phyloP scores from a whole-genome alignment of 1,139 yeast genomes.

The Kazachstania sp. region DNA sequence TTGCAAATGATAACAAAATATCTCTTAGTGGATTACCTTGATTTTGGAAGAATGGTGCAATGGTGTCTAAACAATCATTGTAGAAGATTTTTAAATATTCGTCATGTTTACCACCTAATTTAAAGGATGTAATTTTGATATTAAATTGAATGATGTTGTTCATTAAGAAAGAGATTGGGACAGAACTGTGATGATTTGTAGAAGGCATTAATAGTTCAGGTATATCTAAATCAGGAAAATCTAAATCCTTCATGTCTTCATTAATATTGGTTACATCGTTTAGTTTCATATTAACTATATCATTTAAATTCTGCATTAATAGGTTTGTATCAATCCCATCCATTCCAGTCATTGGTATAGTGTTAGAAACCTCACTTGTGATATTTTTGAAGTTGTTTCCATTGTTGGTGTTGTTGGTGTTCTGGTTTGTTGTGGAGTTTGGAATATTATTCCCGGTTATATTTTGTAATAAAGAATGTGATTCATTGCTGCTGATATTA shows the following conservation, averaged over 20 bases:
- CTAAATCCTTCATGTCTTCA: conserved; percentile 37
- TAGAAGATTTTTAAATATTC: conserved; percentile 50
- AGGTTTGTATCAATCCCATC: conserved; percentile 34
- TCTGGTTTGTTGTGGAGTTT: too few relatives aligned
- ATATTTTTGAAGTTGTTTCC: neutral
- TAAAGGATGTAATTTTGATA: conserved; percentile 25
- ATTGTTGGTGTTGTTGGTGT: too few relatives aligned
- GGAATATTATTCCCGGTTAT: neutral
- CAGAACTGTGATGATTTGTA: conserved; percentile 16
- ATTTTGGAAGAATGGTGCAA: conserved; percentile 54
- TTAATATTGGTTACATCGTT: conserved; percentile 35
- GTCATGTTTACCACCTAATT: conserved; percentile 30
- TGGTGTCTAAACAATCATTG: conserved; percentile 47
- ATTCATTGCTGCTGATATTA: neutral
- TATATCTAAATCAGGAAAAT: conserved; percentile 36
- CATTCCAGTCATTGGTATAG: conserved; percentile 16
- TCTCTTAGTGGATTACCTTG: conserved; percentile 58
- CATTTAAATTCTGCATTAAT: conserved; percentile 39
- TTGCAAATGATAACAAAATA: conserved; percentile 50
- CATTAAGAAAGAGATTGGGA: conserved; percentile 30
- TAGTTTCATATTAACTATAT: conserved; percentile 38
- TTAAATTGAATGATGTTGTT: conserved; percentile 29
- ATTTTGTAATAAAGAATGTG: neutral
- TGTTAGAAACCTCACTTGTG: conserved; percentile 14
- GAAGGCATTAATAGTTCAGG: conserved; percentile 30